Evolutionary conservation across 495 filamentous ascomycete species (phyloP).

Genomic region (Neurospora terricola): DNA sequence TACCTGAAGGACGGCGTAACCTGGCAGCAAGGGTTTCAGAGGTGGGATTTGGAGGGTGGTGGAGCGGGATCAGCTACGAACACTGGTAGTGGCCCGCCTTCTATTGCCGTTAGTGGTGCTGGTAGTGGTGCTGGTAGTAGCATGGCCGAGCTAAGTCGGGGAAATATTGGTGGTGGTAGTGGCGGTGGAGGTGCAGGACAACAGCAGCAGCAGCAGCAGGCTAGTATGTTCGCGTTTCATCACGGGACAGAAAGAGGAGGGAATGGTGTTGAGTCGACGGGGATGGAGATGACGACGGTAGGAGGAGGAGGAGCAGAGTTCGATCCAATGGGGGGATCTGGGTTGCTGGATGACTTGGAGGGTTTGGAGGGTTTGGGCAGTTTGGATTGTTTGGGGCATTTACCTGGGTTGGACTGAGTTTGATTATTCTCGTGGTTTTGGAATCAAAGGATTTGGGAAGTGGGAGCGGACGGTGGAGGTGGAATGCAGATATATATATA

Average conservation of each 20-base stretch:
- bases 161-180: not conserved
- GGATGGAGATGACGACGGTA: not conserved
- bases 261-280: not conserved
- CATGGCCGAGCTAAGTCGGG: not conserved
- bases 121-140: not conserved
- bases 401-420: constrained; percentile 20
- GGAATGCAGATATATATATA: not conserved
- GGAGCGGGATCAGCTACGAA: constrained; percentile 1
- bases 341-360: constrained; percentile 2
- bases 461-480: too few species aligned
- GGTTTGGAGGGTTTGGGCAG: constrained; percentile 16
- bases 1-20: constrained; percentile 40
- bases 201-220: not conserved
- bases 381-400: constrained; percentile 19
- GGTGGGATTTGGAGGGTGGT: constrained; percentile 22
- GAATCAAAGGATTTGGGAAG: not conserved
- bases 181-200: not conserved
- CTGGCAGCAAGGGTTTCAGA: constrained; percentile 39
- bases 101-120: not conserved
- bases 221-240: not conserved
- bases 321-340: constrained; percentile 5
- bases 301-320: not conserved
- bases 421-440: not conserved
- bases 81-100: not conserved
- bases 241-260: not conserved